These are phyloP conservation scores for Cadophora luteo-olivacea DNA, from an alignment of 2,329 filamentous ascomycete species.

Conservation along the genomic window DNA sequence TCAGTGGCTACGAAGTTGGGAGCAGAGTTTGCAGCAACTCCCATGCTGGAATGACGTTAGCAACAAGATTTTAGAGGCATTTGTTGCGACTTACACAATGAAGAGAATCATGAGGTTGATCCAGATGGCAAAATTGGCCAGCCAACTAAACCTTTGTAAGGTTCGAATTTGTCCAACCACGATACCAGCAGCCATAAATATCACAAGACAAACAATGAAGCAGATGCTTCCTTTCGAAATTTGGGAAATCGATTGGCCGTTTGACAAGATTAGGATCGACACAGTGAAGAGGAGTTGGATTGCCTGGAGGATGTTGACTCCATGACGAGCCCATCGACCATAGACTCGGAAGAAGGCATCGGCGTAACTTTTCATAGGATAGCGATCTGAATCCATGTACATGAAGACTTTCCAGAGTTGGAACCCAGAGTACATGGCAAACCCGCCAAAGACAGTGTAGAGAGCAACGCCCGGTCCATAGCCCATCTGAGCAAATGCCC, in stretches of 20 bases:
- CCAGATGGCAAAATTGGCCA: conserved; percentile 63
- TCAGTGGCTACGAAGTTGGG: conserved; percentile 54
- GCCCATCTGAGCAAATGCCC: conserved; percentile 45
- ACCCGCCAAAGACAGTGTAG: conserved; percentile 36
- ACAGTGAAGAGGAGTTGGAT: conserved; percentile 58
- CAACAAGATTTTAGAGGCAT: background rate
- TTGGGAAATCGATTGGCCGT: conserved; percentile 61
- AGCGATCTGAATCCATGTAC: conserved; percentile 36
- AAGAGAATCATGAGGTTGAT: conserved; percentile 61
- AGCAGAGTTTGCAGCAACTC: conserved; percentile 54
- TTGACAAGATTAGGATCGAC: conserved; percentile 57
- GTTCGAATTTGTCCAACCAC: conserved; percentile 62
- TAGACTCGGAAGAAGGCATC: conserved; percentile 53
- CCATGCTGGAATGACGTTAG: conserved; percentile 48
- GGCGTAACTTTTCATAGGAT: conserved; percentile 38
- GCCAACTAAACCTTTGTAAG: conserved; percentile 58
- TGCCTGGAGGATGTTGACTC: conserved; percentile 56
- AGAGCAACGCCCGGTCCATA: conserved; percentile 38
- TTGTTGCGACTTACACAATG: conserved; percentile 46
- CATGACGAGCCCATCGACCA: conserved; percentile 52
- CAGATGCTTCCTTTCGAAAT: conserved; percentile 57
- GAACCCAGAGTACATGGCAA: conserved; percentile 39
- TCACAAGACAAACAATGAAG: conserved; percentile 58
- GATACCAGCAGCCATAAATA: conserved; percentile 58
- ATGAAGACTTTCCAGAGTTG: conserved; percentile 39